Evolutionary conservation across 2,329 filamentous ascomycete species (phyloP).

Genomic region (Calonectria henricotiae): DNA sequence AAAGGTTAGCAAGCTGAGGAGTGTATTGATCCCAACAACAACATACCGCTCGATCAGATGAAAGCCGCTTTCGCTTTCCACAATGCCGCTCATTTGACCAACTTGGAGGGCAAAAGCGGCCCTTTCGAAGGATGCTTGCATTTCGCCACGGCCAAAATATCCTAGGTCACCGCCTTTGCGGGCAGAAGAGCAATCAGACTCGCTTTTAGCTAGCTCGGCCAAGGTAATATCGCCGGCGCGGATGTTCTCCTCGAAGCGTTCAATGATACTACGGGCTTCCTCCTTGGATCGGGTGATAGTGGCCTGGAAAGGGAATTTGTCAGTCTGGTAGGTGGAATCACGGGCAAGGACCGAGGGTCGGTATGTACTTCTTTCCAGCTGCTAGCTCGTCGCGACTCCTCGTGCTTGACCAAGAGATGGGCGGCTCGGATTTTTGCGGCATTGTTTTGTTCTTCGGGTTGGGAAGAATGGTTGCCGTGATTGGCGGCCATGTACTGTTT

Average conservation of each 20-base stretch:
- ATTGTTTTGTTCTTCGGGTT: not conserved
- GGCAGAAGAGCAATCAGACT: conserved; percentile 7
- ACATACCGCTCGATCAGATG: conserved; percentile 16
- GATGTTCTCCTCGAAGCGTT: not conserved
- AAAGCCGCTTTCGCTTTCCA: conserved; percentile 3
- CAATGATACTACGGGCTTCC: not conserved
- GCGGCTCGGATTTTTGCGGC: not conserved
- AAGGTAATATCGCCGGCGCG: not conserved
- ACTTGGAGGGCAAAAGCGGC: conserved; percentile 1
- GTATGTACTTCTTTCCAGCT: conserved; percentile 7
- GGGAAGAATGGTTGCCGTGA: not conserved
- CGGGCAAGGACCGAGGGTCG: not conserved
- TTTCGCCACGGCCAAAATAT: not conserved
- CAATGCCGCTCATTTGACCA: not conserved
- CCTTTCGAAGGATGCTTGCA: conserved; percentile 5
- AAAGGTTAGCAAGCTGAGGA: no score
- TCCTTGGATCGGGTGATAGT: conserved; percentile 6
- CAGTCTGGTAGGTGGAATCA: not conserved
- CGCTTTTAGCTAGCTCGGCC: not conserved
- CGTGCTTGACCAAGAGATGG: conserved; percentile 8
- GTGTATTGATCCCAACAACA: no score
- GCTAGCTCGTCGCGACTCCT: conserved; percentile 1
- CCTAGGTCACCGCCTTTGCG: conserved; percentile 15
- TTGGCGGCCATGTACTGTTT: not conserved
- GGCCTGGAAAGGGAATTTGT: not conserved